Evolutionary conservation across 345 rosid genomes (phyloP).

Genomic region (Arabis alpina): DNA sequence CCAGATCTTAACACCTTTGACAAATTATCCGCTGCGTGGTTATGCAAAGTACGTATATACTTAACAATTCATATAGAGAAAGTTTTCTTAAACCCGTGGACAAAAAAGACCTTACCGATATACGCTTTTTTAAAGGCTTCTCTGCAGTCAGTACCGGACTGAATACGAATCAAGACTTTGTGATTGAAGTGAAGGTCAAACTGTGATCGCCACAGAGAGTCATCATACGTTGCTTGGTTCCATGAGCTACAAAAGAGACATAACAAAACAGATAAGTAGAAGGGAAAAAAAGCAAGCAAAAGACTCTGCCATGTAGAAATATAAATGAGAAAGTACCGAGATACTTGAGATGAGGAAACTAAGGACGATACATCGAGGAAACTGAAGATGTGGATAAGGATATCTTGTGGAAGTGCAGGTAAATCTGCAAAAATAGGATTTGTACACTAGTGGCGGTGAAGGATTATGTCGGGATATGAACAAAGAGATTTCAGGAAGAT

Average conservation of each 20-base stretch:
- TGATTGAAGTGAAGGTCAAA: constrained; percentile 46
- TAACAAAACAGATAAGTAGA: constrained; percentile 21
- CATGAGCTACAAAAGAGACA: constrained; percentile 66
- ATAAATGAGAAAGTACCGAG: constrained; percentile 54
- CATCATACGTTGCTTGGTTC: constrained; percentile 67
- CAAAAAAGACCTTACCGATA: constrained; percentile 48
- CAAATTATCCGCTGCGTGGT: constrained; percentile 44
- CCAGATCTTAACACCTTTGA: constrained; percentile 51
- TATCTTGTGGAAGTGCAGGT: constrained; percentile 70
- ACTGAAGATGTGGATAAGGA: constrained; percentile 65
- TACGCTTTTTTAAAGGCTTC: constrained; percentile 58
- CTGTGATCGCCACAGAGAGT: constrained; percentile 59
- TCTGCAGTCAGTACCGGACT: constrained; percentile 55
- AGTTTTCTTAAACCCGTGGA: neutral
- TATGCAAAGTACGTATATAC: neutral
- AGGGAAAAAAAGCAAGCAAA: neutral
- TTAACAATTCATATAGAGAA: constrained; percentile 18
- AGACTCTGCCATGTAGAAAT: neutral
- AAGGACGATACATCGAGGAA: constrained; percentile 70
- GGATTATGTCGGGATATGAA: neutral
- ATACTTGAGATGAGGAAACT: constrained; percentile 58
- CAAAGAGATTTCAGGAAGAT: neutral
- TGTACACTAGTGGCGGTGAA: neutral
- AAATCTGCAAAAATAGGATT: constrained; percentile 48
- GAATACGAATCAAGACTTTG: constrained; percentile 32